Evolutionary conservation across 2,329 filamentous ascomycete genomes (phyloP).

Genomic region (Leptoxyphium fumago): DNA sequence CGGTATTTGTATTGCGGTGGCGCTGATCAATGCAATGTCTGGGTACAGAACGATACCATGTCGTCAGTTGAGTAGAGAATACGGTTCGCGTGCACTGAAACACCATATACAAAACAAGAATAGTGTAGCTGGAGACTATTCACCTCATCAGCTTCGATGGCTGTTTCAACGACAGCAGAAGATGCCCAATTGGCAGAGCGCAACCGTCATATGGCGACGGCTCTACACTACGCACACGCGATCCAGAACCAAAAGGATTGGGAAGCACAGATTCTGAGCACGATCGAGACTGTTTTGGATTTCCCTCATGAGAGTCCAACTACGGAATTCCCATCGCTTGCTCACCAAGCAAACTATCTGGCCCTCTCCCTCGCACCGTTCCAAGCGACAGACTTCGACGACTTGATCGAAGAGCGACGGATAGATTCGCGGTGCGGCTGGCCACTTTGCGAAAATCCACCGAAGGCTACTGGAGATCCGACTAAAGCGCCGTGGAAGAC

Average conservation of each 20-base stretch:
- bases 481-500: conserved; percentile 50
- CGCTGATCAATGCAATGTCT: no score
- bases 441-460: conserved; percentile 55
- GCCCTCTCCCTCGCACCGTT: conserved; percentile 50
- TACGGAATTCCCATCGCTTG: conserved; percentile 26
- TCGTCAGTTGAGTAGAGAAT: no score
- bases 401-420: conserved; percentile 77
- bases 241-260: conserved; percentile 71
- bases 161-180: no score
- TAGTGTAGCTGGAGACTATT: no score
- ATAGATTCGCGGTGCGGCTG: conserved; percentile 74
- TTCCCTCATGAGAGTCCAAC: conserved; percentile 31
- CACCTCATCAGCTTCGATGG: no score
- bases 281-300: conserved; percentile 57
- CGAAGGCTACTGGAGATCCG: conserved; percentile 31
- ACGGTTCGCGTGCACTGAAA: no score
- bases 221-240: conserved; percentile 66
- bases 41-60: no score
- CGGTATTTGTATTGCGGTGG: no score
- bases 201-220: conserved; percentile 19
- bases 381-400: conserved; percentile 79
- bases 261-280: conserved; percentile 57
- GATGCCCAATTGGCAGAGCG: not conserved
- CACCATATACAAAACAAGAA: no score
- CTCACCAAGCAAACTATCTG: conserved; percentile 50